Conservation (phyloP, 805 yeast species). For the Yarrowia sp. region DNA sequence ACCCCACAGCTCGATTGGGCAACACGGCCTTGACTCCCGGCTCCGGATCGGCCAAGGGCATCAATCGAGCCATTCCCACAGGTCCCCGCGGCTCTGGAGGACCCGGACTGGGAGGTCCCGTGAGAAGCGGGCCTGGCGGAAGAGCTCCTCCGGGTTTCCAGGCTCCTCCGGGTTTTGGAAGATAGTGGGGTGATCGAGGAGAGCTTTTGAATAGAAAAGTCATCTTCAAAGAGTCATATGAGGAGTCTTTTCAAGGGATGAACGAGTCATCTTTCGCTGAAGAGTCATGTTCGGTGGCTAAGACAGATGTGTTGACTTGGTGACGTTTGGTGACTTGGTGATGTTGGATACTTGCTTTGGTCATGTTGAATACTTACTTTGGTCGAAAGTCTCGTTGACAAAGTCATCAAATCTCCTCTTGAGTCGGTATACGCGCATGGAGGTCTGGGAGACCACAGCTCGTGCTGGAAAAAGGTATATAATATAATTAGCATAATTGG, state of each 20-base stretch:
- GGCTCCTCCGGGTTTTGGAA: constrained; percentile 53
- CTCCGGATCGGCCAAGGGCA: constrained; percentile 50
- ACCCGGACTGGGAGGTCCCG: constrained; percentile 45
- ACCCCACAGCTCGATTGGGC: constrained; percentile 51
- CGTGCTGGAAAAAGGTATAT: constrained; percentile 6
- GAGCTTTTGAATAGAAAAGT: too few species aligned
- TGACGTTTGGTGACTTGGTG: too few species aligned
- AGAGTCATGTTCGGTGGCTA: too few species aligned
- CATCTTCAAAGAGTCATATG: too few species aligned
- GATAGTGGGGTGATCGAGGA: neutral
- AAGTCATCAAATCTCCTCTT: too few species aligned
- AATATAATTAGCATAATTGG: constrained; percentile 19
- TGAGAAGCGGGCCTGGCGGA: constrained; percentile 47
- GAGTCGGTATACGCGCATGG: too few species aligned
- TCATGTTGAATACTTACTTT: too few species aligned
- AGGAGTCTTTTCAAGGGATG: too few species aligned
- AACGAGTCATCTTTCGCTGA: too few species aligned
- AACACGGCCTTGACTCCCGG: constrained; percentile 48
- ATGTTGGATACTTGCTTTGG: too few species aligned
- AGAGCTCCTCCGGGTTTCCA: constrained; percentile 38
- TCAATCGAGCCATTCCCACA: constrained; percentile 48
- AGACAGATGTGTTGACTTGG: too few species aligned
- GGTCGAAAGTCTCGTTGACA: too few species aligned
- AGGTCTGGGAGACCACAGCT: neutral
- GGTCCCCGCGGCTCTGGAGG: constrained; percentile 49